These are phyloP conservation scores for Schwanniomyces polymorphus DNA, from an alignment of 805 yeast species.

Conservation along the genomic window DNA sequence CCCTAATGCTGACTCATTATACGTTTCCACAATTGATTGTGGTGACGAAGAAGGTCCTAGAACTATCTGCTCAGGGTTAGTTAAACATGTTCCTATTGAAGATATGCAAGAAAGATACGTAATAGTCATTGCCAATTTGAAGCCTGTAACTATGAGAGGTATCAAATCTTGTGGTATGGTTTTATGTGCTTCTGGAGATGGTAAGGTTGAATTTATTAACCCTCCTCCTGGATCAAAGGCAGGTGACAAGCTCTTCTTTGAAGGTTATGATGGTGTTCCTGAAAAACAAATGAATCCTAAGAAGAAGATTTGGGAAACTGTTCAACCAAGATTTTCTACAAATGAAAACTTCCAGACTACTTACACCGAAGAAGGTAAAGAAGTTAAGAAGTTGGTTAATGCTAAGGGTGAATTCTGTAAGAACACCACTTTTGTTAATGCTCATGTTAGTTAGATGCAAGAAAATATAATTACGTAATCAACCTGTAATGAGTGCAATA, in stretches of 20 bases:
- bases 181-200: slow-evolving; percentile 81
- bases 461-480: not conserved
- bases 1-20: slow-evolving; percentile 96
- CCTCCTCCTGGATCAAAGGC: slow-evolving; percentile 93
- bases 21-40: slow-evolving; percentile 93
- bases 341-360: slow-evolving; percentile 73
- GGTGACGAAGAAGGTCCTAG: slow-evolving; percentile 98
- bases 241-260: slow-evolving; percentile 96
- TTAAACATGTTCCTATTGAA: slow-evolving; percentile 83
- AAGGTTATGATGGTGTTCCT: slow-evolving; percentile 85
- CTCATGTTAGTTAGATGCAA: slow-evolving; percentile 52
- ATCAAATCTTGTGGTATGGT: slow-evolving; percentile 96
- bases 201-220: slow-evolving; percentile 82
- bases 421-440: slow-evolving; percentile 69
- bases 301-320: slow-evolving; percentile 96
- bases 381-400: slow-evolving; percentile 71
- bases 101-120: slow-evolving; percentile 94
- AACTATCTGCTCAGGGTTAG: slow-evolving; percentile 97
- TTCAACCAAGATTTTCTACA: slow-evolving; percentile 90
- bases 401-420: slow-evolving; percentile 76
- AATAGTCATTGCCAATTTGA: slow-evolving; percentile 90
- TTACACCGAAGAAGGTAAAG: slow-evolving; percentile 78
- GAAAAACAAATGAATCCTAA: slow-evolving; percentile 93
- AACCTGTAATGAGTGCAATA: not conserved
- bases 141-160: slow-evolving; percentile 98